Evolutionary conservation across 768 basidiomycete species (phyloP).

Genomic region (Xerocomus potaroensis): DNA sequence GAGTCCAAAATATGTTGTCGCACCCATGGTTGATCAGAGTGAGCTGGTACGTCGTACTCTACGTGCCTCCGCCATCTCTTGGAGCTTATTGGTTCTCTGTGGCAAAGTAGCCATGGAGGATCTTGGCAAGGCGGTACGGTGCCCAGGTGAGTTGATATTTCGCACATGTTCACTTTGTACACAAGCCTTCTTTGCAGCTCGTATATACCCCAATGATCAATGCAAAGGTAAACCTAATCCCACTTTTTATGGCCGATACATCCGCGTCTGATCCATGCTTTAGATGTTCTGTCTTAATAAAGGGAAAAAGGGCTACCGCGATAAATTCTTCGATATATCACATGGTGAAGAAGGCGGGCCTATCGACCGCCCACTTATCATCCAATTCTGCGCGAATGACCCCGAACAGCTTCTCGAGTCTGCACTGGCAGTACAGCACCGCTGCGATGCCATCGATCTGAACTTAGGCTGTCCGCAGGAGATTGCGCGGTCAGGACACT

Average conservation of each 20-base stretch:
- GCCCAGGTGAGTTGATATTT: conserved; percentile 51
- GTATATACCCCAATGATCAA: conserved; percentile 99
- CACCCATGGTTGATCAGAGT: conserved; percentile 98
- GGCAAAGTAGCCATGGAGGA: conserved; percentile 78
- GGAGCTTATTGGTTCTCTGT: background rate
- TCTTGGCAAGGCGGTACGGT: conserved; percentile 76
- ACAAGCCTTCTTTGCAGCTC: conserved; percentile 43
- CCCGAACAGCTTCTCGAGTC: conserved; percentile 72
- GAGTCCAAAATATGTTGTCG: conserved; percentile 85
- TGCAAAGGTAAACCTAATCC: conserved; percentile 55
- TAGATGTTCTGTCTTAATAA: conserved; percentile 56
- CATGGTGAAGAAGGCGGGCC: conserved; percentile 77
- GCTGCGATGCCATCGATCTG: conserved; percentile 92
- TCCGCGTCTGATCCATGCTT: background rate
- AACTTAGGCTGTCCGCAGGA: conserved; percentile 96
- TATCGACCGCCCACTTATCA: conserved; percentile 77
- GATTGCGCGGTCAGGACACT: conserved; percentile 82
- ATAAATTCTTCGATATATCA: conserved; percentile 62
- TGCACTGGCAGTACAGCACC: conserved; percentile 68
- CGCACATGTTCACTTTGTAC: too few species aligned
- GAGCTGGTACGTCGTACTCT: conserved; percentile 66
- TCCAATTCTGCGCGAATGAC: conserved; percentile 94
- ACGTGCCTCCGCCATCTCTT: background rate
- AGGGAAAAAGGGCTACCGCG: conserved; percentile 43
- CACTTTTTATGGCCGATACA: background rate